Conservation (phyloP, 2,329 filamentous ascomycete genomes). For the Lasiodiplodia sp. region DNA sequence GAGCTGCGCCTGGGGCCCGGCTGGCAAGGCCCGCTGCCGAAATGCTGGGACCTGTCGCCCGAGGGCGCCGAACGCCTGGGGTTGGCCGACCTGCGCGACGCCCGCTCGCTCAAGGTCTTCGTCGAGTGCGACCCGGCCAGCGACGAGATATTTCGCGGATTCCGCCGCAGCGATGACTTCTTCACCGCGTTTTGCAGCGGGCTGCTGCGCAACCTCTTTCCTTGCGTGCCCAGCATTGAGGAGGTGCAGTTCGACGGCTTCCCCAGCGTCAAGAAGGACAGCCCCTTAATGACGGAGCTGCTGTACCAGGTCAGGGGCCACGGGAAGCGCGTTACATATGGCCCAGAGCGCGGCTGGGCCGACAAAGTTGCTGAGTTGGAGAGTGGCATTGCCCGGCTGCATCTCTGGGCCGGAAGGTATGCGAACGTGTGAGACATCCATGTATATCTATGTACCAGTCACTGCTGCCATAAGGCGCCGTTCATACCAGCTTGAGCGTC, state of each 20-base stretch:
- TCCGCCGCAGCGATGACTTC: conserved; percentile 69
- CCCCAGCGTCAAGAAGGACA: conserved; percentile 68
- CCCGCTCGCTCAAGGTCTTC: conserved; percentile 69
- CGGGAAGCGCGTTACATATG: conserved; percentile 65
- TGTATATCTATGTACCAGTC: background rate
- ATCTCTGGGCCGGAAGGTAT: conserved; percentile 6
- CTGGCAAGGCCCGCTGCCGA: conserved; percentile 70
- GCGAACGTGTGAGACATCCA: background rate
- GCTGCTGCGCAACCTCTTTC: conserved; percentile 65
- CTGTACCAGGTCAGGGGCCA: conserved; percentile 59
- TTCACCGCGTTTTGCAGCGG: conserved; percentile 72
- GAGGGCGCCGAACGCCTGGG: conserved; percentile 55
- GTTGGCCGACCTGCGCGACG: conserved; percentile 66
- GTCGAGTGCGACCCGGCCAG: conserved; percentile 75
- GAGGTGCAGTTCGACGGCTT: conserved; percentile 75
- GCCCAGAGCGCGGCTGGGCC: conserved; percentile 71
- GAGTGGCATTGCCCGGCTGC: conserved; percentile 16
- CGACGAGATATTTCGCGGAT: conserved; percentile 71
- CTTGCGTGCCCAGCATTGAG: conserved; percentile 62
- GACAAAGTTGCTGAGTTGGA: conserved; percentile 49
- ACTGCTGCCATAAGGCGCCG: background rate
- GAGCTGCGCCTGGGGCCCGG: conserved; percentile 77
- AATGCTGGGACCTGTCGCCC: conserved; percentile 64
- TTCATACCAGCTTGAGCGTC: background rate
- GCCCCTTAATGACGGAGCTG: conserved; percentile 69